Conservation (phyloP, 78 protist genomes). For the Andalucia godoyi region DNA sequence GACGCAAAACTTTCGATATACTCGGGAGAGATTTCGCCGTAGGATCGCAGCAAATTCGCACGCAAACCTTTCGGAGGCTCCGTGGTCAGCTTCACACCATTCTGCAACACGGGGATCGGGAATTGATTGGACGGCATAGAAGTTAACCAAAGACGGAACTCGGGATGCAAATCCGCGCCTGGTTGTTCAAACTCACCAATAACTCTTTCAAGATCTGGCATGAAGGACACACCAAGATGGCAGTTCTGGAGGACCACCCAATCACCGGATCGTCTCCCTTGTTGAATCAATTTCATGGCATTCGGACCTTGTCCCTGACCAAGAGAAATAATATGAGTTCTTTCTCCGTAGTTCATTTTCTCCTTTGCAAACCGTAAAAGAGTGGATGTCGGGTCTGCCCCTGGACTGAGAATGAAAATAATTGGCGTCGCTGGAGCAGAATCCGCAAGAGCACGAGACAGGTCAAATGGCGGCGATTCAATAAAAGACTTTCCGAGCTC, state of each 20-base stretch:
- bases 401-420: slow-evolving; percentile 62
- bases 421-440: slow-evolving; percentile 33
- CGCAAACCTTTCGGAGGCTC: slow-evolving; percentile 87
- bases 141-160: slow-evolving; percentile 69
- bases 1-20: neutral
- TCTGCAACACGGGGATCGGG: slow-evolving; percentile 75
- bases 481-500: slow-evolving; percentile 28
- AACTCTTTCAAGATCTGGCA: slow-evolving; percentile 35
- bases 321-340: slow-evolving; percentile 21
- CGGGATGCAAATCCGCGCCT: slow-evolving; percentile 22
- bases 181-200: slow-evolving; percentile 3
- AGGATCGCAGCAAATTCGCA: slow-evolving; percentile 46
- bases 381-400: slow-evolving; percentile 58
- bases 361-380: slow-evolving; percentile 8
- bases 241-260: slow-evolving; percentile 71
- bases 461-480: slow-evolving; percentile 28
- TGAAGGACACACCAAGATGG: slow-evolving; percentile 47
- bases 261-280: slow-evolving; percentile 16
- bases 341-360: neutral
- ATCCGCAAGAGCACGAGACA: slow-evolving; percentile 34
- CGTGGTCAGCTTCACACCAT: slow-evolving; percentile 73
- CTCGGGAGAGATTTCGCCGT: neutral
- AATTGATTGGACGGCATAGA: slow-evolving; percentile 34
- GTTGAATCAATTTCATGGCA: slow-evolving; percentile 29
- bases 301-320: slow-evolving; percentile 69